Base-by-base conservation (phyloP, 176 grass and related monocot species). In the Microstegium vimineum region DNA sequence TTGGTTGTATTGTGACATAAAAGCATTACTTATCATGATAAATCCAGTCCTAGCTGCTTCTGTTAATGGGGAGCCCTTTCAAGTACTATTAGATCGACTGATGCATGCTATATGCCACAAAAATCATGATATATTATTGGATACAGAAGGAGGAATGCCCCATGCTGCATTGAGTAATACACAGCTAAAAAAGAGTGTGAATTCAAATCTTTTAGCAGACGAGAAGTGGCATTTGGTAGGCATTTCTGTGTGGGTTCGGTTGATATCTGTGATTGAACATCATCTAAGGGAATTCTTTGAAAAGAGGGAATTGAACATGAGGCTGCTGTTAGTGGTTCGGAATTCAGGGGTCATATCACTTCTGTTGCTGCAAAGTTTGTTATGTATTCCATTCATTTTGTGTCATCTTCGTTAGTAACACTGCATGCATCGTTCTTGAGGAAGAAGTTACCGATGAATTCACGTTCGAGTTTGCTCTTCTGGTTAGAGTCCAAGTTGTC, bases 221-320 rank as follows among this genome's bases (percentile, higher is more conserved):
- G 95, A 98, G 66, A 98, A 93, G 45, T 98, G 95, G 95, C 78
- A 81, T 77, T 71, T 94, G 77, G 75, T 93, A 77, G 73, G 84
- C 45, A 33, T 69, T 86, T 98, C 81, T 77, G 86, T 94, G 69
- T 98, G 92, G 92, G 82, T 90, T 76, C 84, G 80, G 49, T 81
- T 98, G 62, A 78, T 84, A 56, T 92, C 72, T 33, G 71, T 94
- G 79, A 60, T 87, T 76, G 84, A 93, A 81, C 80, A 84, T 65
- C 80, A 72, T 67, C 83, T 91, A 67, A 72, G 36, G 33, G 83
- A 90, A 45, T 85, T 94, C 25, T 18, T 64, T 84, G 85, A 64
- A 54, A 68, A 71, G 84, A 93, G 32, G 74, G 69, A 41, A 42
- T 36, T 77, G 65, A 91, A 62, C 57, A 74, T 82, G 76, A 84